Evolutionary conservation across 805 yeast species (phyloP), one percentile per base, ranked within the genome.

Genomic region (Candida namnaoensis): DNA sequence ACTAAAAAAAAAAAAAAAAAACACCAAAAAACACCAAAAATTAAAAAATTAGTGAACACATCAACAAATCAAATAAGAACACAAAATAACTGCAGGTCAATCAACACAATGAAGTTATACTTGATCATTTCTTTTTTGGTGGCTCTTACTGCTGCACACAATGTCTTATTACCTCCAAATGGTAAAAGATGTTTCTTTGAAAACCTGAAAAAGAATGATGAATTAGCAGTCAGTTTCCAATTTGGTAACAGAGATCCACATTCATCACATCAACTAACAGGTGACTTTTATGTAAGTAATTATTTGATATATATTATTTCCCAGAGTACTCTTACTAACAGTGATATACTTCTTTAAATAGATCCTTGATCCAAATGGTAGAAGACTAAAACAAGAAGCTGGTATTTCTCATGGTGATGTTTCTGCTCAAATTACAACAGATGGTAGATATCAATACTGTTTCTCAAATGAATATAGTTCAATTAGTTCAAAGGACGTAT

Each of bases 181-280:
- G 93, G 95, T 26, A 82, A 82, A 58, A 82, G 82, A 56, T 91
- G 99, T 65, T 91, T 88, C 65, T 88, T 73, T 54, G 98, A 93
- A 59, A 72, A 72, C 44, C 71, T 93, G 67, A 84, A 81, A 59
- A 72, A 72, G 54, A 85, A 86, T 51, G 99, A 91, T 64, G 88
- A 84, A 61, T 69, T 91, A 51, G 83, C 95, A 15, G 81, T 91
- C 47, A 74, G 88, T 38, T 91, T 82, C 76, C 99, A 91, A 66
- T 95, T 86, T 40, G 97, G 97, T 49, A 88, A 90, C 56, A 78
- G 97, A 64, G 82, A 87, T 52, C 79, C 82, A 35, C 72, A 71
- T 45, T 75, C 86, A 40, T 72, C 80, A 28, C 79, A 76, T 42
- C 93, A 84, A 57, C 66, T 78, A 47, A 68, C 64, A 38, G 73